Evolutionary conservation across 2,329 filamentous ascomycete genomes (phyloP).

Genomic region (Metarhizium brunneum): DNA sequence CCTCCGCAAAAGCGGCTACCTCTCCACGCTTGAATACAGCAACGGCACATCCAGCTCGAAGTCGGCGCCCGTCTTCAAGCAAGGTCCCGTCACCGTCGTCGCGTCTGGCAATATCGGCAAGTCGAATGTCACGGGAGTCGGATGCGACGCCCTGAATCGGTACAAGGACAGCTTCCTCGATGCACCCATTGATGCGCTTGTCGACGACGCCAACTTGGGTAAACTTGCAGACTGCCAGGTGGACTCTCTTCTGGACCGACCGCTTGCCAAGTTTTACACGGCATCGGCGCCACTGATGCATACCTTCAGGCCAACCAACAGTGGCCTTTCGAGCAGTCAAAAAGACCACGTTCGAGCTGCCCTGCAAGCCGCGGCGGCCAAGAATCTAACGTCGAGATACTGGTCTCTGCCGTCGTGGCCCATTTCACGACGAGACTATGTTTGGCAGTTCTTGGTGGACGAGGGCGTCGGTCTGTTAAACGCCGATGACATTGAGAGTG

Average conservation of each 20-base stretch:
- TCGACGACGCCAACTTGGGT: constrained; percentile 1
- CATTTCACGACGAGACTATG: constrained; percentile 39
- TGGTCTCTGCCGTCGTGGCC: constrained; percentile 56
- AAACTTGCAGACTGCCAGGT: constrained; percentile 1
- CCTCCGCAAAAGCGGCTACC: constrained; percentile 46
- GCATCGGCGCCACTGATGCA: constrained; percentile 47
- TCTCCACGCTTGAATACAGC: constrained; percentile 36
- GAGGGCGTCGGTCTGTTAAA: constrained; percentile 52
- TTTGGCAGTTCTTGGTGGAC: constrained; percentile 45
- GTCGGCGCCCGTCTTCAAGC: constrained; percentile 5
- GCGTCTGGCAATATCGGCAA: constrained; percentile 46
- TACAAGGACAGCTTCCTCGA: constrained; percentile 55
- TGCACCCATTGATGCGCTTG: constrained; percentile 42
- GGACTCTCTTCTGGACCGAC: constrained; percentile 23
- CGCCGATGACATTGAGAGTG: constrained; percentile 47
- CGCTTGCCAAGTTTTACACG: constrained; percentile 53
- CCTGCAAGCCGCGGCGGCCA: constrained; percentile 35
- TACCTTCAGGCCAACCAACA: constrained; percentile 37
- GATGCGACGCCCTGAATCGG: constrained; percentile 2
- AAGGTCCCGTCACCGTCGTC: constrained; percentile 56
- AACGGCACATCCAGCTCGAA: constrained; percentile 30
- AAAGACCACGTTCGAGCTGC: constrained; percentile 31
- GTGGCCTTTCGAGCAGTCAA: constrained; percentile 28
- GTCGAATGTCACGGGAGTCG: constrained; percentile 3
- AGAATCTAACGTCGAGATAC: constrained; percentile 47